These are phyloP conservation scores for Trametes villosa DNA, from an alignment of 768 basidiomycete species.

Conservation along the genomic window DNA sequence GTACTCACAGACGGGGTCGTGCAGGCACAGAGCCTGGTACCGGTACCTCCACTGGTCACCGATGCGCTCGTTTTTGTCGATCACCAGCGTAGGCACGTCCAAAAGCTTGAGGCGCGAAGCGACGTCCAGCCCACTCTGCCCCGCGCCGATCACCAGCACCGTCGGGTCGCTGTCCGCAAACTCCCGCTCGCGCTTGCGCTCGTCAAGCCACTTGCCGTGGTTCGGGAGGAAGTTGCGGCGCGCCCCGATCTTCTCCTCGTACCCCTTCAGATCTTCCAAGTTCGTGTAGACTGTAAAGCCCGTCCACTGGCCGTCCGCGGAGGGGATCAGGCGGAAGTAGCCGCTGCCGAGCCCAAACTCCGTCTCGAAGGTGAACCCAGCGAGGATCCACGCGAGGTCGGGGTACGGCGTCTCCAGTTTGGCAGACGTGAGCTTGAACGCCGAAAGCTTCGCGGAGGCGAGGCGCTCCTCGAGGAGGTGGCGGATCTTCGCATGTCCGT, in stretches of 20 bases:
- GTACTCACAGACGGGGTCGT: constrained; percentile 67
- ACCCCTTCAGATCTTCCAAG: constrained; percentile 53
- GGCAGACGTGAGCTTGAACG: constrained; percentile 24
- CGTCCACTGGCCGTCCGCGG: constrained; percentile 48
- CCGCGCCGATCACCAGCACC: constrained; percentile 56
- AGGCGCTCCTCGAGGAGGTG: constrained; percentile 35
- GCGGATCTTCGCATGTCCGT: constrained; percentile 34
- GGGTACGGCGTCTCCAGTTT: constrained; percentile 27
- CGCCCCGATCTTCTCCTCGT: constrained; percentile 46
- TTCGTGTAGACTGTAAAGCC: constrained; percentile 54
- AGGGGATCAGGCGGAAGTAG: constrained; percentile 52
- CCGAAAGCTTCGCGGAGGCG: constrained; percentile 17
- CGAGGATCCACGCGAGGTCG: constrained; percentile 36
- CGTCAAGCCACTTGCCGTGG: constrained; percentile 48
- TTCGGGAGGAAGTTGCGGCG: constrained; percentile 38
- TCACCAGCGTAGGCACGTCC: constrained; percentile 52
- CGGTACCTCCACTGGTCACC: constrained; percentile 71
- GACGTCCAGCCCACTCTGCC: constrained; percentile 58
- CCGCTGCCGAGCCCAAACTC: constrained; percentile 41
- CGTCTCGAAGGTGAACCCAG: constrained; percentile 48
- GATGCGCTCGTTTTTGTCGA: constrained; percentile 64
- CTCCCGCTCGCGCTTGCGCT: constrained; percentile 40
- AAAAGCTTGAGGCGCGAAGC: constrained; percentile 64
- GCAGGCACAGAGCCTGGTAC: constrained; percentile 68
- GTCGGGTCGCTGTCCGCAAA: constrained; percentile 51